A percentile compares a stretch with the other conserved stretches of the same genome.
Conservation (phyloP, 1,284 basidiomycete genomes). For the Heliocybe sulcata region DNA sequence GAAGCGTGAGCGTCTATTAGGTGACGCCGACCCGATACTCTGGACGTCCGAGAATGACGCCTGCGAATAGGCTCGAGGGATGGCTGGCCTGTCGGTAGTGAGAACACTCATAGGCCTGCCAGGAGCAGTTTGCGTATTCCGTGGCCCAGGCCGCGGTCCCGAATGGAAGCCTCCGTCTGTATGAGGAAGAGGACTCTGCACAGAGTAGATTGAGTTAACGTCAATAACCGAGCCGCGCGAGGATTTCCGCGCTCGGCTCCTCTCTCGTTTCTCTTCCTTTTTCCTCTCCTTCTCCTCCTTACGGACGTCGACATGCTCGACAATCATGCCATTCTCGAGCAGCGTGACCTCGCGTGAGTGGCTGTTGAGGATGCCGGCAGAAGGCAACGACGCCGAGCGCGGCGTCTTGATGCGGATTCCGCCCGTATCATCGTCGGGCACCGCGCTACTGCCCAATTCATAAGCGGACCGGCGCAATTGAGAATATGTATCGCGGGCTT, state of each 20-base stretch:
- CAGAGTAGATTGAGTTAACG: slow-evolving; percentile 63
- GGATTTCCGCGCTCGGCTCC: slow-evolving; percentile 58
- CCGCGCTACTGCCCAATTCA: slow-evolving; percentile 43
- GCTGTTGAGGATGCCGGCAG: slow-evolving; percentile 33
- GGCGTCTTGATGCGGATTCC: slow-evolving; percentile 66
- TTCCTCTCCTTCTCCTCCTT: slow-evolving; percentile 68
- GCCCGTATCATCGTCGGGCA: slow-evolving; percentile 43
- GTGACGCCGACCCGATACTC: slow-evolving; percentile 59
- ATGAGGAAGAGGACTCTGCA: slow-evolving; percentile 44
- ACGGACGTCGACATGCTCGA: slow-evolving; percentile 79
- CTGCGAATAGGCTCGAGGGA: slow-evolving; percentile 63
- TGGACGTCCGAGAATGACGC: slow-evolving; percentile 74
- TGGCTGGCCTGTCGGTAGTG: slow-evolving; percentile 45
- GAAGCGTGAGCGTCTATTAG: slow-evolving; percentile 63
- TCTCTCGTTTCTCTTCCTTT: slow-evolving; percentile 53
- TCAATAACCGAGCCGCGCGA: slow-evolving; percentile 63
- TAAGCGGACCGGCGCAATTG: slow-evolving; percentile 71
- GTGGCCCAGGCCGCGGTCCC: slow-evolving; percentile 45
- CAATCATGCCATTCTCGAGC: slow-evolving; percentile 80
- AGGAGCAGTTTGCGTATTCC: slow-evolving; percentile 51
- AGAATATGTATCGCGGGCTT: slow-evolving; percentile 71
- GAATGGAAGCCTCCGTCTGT: slow-evolving; percentile 51
- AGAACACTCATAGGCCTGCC: slow-evolving; percentile 58
- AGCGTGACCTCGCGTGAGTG: slow-evolving; percentile 70
- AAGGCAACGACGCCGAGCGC: slow-evolving; percentile 30